Base-by-base conservation (phyloP, 2,329 filamentous ascomycete species). In the Penicillium aurantiogriseum region DNA sequence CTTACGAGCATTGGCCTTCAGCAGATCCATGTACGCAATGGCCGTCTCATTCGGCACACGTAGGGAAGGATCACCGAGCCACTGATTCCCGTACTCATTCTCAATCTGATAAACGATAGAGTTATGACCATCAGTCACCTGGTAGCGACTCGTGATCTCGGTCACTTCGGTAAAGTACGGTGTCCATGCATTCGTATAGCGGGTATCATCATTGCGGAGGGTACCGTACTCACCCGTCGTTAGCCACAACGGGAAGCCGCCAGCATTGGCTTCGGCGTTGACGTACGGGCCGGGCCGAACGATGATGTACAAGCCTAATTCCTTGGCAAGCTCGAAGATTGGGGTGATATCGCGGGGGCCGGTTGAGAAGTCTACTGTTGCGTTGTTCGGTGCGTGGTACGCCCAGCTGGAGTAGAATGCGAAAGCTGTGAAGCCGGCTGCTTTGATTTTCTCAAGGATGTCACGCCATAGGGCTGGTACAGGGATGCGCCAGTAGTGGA, bases 251-350 rank as follows among this genome's bases (percentile, higher is more conserved):
- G 85, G 83, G 56, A 86, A 84, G 0, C 85, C 85, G 33, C 86
- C 85, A 1, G 81, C 84, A 60, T 82, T 86, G 3, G 83, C 78
- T 66, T 88, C 86, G 1, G 85, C 85, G 60, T 88, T 88, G 56
- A 85, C 80, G 56, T 88, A 88, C 0, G 84, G 84, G 0, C 85
- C 85, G 0, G 84, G 83, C 0, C 85, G 76, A 1, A 81, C 78
- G 29, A 85, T 79, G 39, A 84, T 77, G 60, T 84, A 85, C 39
- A 85, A 71, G 2, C 82, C 83, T 25, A 83, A 71, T 39, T 82
- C 76, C 60, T 83, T 79, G 3, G 83, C 82, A 27, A 83, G 74
- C 29, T 81, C 78, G 51, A 83, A 79, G 40, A 85, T 76, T 9
- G 74, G 71, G 5, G 78, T 79, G 57, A 85, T 81, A 62, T 85